Percentiles rank a stretch among this genome's conserved stretches.
Evolutionary conservation across 2,329 filamentous ascomycete genomes (phyloP).

Genomic region (Claviceps fusiformis): DNA sequence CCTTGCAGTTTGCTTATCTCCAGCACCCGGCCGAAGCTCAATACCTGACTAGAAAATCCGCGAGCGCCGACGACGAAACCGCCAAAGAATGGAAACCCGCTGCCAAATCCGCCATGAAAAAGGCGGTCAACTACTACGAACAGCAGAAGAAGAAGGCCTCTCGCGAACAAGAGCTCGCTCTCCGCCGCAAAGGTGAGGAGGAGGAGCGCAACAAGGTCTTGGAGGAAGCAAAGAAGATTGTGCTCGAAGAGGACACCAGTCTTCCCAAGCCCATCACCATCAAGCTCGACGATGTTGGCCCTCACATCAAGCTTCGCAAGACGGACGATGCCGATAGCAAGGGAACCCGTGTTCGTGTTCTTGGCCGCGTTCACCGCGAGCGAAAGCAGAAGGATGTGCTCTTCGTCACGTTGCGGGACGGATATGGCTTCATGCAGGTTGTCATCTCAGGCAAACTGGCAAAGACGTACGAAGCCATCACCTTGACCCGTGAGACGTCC

Average conservation of each 20-base stretch:
- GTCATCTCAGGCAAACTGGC: conserved; percentile 59
- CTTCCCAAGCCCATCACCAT: conserved; percentile 69
- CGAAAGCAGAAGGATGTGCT: conserved; percentile 72
- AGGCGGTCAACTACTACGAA: conserved; percentile 10
- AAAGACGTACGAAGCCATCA: conserved; percentile 84
- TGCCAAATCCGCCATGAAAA: conserved; percentile 11
- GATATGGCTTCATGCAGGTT: conserved; percentile 36
- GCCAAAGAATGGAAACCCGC: conserved; percentile 19
- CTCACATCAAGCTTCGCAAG: conserved; percentile 19
- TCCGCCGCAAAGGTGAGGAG: conserved; percentile 10
- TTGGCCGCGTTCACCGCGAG: conserved; percentile 70
- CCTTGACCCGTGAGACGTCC: conserved; percentile 75
- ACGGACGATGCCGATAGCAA: conserved; percentile 31
- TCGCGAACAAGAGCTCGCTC: conserved; percentile 10
- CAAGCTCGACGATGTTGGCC: conserved; percentile 26
- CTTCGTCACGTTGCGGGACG: conserved; percentile 77
- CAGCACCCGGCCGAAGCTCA: conserved; percentile 17
- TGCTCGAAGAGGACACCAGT: conserved; percentile 53
- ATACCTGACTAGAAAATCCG: conserved; percentile 33
- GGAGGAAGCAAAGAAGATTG: conserved; percentile 65
- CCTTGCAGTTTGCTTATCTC: conserved; percentile 63
- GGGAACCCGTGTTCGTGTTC: conserved; percentile 65
- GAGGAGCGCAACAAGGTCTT: conserved; percentile 25
- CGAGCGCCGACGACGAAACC: conserved; percentile 29
- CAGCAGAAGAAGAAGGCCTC: conserved; percentile 12